Conservation (phyloP, 257 asterid genomes). For the Striga asiatica region DNA sequence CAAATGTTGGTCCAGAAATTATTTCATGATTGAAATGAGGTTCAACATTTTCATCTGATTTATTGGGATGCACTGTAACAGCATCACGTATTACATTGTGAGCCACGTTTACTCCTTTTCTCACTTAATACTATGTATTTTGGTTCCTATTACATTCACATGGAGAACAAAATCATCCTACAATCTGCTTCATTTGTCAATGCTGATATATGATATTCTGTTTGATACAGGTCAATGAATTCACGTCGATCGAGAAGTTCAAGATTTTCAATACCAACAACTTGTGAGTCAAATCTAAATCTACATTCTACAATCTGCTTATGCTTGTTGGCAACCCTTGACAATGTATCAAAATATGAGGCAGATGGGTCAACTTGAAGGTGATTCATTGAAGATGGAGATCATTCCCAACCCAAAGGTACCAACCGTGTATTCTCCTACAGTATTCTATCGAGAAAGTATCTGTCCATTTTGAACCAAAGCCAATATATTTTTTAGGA, state of each 20-base stretch:
- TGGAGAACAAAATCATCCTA: constrained; percentile 1
- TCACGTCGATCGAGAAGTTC: constrained; percentile 96
- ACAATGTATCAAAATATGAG: constrained; percentile 15
- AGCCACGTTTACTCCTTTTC: background rate
- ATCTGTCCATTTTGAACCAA: constrained; percentile 2
- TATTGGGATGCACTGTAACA: background rate
- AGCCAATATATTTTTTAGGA: constrained; percentile 37
- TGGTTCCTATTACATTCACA: background rate
- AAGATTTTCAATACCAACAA: constrained; percentile 97
- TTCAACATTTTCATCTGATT: background rate
- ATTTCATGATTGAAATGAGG: background rate
- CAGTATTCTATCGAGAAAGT: background rate
- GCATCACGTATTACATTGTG: too few relatives aligned
- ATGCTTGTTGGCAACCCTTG: background rate
- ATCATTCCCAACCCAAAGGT: constrained; percentile 99
- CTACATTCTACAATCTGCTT: background rate
- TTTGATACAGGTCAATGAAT: constrained; percentile 65
- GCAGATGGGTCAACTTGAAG: constrained; percentile 87
- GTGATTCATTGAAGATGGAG: constrained; percentile 88
- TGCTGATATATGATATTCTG: constrained; percentile 9
- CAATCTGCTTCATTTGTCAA: constrained; percentile 12
- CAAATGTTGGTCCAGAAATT: background rate
- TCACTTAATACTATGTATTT: background rate
- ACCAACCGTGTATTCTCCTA: constrained; percentile 10
- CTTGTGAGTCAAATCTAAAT: constrained; percentile 42